These are phyloP conservation scores for Hypoxylon sp. DNA, from an alignment of 2,329 filamentous ascomycete species.

Conservation along the genomic window DNA sequence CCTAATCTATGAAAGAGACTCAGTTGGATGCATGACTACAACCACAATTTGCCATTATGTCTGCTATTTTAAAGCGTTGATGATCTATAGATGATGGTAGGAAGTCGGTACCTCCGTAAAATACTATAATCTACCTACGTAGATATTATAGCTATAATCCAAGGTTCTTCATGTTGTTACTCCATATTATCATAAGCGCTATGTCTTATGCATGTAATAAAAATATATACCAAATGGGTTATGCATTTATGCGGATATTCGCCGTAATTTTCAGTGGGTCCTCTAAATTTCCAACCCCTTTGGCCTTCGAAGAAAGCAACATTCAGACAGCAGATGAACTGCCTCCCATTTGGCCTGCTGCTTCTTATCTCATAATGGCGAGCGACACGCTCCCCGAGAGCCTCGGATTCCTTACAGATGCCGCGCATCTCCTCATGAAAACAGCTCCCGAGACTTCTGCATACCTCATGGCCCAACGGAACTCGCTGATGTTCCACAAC, in stretches of 20 bases:
- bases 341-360: neutral
- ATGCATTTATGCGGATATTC: neutral
- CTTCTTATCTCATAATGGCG: constrained; percentile 38
- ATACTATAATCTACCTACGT: neutral
- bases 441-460: constrained; percentile 71
- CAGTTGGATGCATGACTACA: too few species aligned
- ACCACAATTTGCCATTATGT: neutral
- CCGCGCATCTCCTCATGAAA: constrained; percentile 69
- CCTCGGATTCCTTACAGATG: constrained; percentile 68
- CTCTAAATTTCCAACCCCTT: constrained; percentile 13
- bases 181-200: neutral
- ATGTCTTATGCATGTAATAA: constrained; percentile 2
- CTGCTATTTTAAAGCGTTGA: neutral
- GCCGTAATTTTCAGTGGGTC: constrained; percentile 1
- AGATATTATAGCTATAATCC: too few species aligned
- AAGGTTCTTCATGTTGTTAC: too few species aligned
- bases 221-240: neutral
- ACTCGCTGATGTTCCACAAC: constrained; percentile 64
- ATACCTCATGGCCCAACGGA: constrained; percentile 70
- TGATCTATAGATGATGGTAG: neutral
- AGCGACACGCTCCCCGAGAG: constrained; percentile 48
- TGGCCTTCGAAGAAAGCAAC: constrained; percentile 1
- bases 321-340: neutral
- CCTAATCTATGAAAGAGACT: too few species aligned
- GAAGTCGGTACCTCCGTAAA: neutral